Evolutionary conservation across 495 filamentous ascomycete genomes (phyloP).

Genomic region (Cenococcum geophilum): DNA sequence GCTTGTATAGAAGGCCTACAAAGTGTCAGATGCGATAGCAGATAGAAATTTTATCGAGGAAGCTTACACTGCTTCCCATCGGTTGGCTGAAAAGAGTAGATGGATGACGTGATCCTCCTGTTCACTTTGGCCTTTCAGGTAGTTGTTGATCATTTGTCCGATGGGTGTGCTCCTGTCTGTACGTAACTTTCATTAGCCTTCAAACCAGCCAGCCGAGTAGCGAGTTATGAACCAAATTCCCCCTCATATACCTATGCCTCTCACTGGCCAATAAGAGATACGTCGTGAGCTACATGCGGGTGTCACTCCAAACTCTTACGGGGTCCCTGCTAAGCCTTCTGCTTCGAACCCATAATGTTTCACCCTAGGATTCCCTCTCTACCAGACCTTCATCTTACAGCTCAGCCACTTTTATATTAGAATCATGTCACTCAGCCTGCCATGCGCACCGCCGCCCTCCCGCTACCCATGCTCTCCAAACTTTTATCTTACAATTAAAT

Average conservation of each 20-base stretch:
- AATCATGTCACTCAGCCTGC: too few species aligned
- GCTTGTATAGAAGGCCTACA: constrained; percentile 52
- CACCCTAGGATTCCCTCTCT: too few species aligned
- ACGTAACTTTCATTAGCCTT: constrained; percentile 1
- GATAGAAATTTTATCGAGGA: background rate
- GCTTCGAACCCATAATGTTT: too few species aligned
- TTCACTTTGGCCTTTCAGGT: constrained; percentile 66
- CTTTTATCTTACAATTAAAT: background rate
- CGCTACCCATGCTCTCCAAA: background rate
- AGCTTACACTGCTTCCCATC: constrained; percentile 75
- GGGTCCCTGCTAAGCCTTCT: too few species aligned
- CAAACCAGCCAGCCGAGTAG: background rate
- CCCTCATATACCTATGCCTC: background rate
- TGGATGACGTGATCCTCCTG: constrained; percentile 92
- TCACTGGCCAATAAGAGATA: too few species aligned
- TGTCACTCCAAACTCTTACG: too few species aligned
- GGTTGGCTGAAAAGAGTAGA: constrained; percentile 89
- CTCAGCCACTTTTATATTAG: too few species aligned
- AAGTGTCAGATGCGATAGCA: constrained; percentile 10
- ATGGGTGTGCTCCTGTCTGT: constrained; percentile 83
- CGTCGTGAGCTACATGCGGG: too few species aligned
- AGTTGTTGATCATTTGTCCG: constrained; percentile 81
- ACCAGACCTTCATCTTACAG: too few species aligned
- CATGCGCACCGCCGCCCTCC: too few species aligned
- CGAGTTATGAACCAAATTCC: background rate